phyloP scores from a whole-genome alignment of 805 yeast genomes.

The Metschnikowia shivogae region DNA sequence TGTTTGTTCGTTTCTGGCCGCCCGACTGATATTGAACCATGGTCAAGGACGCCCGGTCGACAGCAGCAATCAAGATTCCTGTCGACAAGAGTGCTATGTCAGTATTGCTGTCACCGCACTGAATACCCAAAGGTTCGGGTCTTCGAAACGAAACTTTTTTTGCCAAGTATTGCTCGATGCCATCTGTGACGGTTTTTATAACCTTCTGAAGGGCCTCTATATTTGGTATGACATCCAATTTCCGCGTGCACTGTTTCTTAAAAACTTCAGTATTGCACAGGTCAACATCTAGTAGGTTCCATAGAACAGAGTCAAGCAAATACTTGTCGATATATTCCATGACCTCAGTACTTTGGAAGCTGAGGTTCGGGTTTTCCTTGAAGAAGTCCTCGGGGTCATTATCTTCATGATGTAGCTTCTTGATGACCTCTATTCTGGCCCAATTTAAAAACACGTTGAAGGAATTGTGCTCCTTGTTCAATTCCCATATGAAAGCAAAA shows the following conservation, averaged over 20 bases:
- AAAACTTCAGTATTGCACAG: conserved; percentile 9
- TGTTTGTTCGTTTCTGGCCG: not conserved
- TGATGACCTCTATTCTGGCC: conserved; percentile 35
- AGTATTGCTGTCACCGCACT: conserved; percentile 2
- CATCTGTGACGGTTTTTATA: conserved; percentile 18
- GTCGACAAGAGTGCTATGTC: not conserved
- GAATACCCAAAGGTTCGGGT: conserved; percentile 10
- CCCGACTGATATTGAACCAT: not conserved
- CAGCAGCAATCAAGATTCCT: conserved; percentile 4
- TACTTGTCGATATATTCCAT: conserved; percentile 14
- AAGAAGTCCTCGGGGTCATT: conserved; percentile 23
- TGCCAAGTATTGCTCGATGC: conserved; percentile 27
- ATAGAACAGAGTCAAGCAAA: conserved; percentile 11
- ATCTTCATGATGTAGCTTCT: conserved; percentile 35
- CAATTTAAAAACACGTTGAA: conserved; percentile 46
- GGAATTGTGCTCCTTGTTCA: conserved; percentile 44
- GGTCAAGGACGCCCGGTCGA: conserved; percentile 1
- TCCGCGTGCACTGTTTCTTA: not conserved
- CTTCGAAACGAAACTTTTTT: conserved; percentile 14
- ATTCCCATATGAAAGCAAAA: conserved; percentile 37
- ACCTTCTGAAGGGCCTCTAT: conserved; percentile 1
- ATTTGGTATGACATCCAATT: not conserved
- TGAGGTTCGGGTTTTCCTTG: conserved; percentile 13
- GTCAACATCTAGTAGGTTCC: conserved; percentile 5
- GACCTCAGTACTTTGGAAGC: conserved; percentile 13